phyloP scores from a whole-genome alignment of 495 filamentous ascomycete genomes.

The Hypoxylon fragiforme region DNA sequence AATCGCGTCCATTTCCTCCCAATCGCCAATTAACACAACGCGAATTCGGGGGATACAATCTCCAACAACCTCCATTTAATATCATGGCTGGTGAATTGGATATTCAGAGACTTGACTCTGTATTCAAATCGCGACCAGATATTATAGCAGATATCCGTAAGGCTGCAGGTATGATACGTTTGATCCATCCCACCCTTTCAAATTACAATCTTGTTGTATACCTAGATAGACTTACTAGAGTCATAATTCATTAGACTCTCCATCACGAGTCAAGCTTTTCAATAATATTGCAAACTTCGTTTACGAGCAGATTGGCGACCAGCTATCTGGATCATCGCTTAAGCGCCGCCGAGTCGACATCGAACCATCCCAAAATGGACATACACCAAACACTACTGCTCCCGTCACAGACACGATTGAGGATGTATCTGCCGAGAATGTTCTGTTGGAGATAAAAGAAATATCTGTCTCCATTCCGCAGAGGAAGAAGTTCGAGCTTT shows the following conservation, averaged over 20 bases:
- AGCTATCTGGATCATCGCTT: constrained; percentile 41
- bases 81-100: constrained; percentile 49
- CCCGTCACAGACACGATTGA: constrained; percentile 27
- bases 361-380: constrained; percentile 35
- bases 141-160: constrained; percentile 48
- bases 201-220: background rate
- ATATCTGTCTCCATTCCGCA: constrained; percentile 79
- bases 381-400: constrained; percentile 26
- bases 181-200: too few species aligned
- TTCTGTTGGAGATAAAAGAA: constrained; percentile 66
- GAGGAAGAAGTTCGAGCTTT: constrained; percentile 87
- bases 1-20: background rate
- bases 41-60: background rate
- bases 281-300: constrained; percentile 57
- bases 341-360: constrained; percentile 57
- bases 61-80: background rate
- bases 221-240: too few species aligned
- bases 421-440: constrained; percentile 48
- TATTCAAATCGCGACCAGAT: constrained; percentile 52
- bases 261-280: constrained; percentile 52
- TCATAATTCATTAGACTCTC: constrained; percentile 41
- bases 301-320: constrained; percentile 42
- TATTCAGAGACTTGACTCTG: constrained; percentile 43
- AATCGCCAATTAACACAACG: background rate
- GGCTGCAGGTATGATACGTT: constrained; percentile 47